A percentile compares a stretch with the other conserved stretches of the same genome.
These are phyloP conservation scores for Leishmania braziliensis DNA, from an alignment of 208 protist genomes.

Conservation along the genomic window DNA sequence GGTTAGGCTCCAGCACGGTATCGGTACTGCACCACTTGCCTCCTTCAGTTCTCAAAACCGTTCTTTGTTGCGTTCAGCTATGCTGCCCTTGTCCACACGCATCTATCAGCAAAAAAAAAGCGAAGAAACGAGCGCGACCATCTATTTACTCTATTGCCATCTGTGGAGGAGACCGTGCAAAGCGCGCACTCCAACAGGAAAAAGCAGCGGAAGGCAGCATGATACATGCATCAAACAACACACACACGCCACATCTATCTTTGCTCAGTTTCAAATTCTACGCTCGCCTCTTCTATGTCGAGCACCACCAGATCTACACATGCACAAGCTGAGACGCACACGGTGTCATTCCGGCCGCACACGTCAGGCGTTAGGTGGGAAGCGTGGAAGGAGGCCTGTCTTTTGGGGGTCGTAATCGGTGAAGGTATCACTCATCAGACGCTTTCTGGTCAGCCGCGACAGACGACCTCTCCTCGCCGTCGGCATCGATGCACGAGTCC, in stretches of 20 bases:
- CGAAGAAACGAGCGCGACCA: background rate
- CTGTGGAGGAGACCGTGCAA: background rate
- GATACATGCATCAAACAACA: background rate
- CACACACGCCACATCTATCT: background rate
- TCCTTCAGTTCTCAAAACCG: background rate
- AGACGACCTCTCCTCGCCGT: conserved; percentile 9
- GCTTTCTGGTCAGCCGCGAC: background rate
- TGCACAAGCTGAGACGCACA: background rate
- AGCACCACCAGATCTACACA: background rate
- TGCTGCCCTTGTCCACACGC: background rate
- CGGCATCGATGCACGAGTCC: conserved; percentile 35
- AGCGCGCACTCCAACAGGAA: background rate
- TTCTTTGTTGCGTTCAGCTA: background rate
- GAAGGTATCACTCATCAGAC: background rate
- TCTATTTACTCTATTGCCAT: background rate
- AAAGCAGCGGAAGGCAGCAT: conserved; percentile 5
- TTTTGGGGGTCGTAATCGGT: background rate
- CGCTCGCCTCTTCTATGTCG: background rate
- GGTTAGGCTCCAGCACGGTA: background rate
- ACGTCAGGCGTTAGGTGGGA: background rate
- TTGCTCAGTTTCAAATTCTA: background rate
- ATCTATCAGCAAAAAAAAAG: background rate
- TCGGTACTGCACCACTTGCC: background rate
- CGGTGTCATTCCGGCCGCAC: background rate
- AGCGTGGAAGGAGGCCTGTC: no score